These are phyloP conservation scores for Cardamine occulta DNA, from an alignment of 345 rosid species.

Conservation along the genomic window DNA sequence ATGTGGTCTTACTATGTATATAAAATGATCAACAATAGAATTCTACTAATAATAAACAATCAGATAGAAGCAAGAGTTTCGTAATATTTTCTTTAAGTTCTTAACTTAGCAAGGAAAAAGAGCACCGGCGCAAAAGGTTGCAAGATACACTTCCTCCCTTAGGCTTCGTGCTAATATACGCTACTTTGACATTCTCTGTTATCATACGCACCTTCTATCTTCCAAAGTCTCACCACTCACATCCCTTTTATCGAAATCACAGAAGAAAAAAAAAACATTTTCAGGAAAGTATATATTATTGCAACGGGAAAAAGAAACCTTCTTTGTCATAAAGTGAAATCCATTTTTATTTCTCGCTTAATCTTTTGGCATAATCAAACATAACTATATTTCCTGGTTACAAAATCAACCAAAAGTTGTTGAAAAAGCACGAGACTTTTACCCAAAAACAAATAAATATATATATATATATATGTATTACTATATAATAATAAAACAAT, in stretches of 20 bases:
- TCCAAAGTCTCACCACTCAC: constrained; percentile 32
- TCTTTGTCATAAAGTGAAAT: constrained; percentile 36
- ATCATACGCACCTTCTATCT: constrained; percentile 36
- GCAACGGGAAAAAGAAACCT: not conserved
- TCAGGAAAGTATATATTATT: constrained; percentile 14
- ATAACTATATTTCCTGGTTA: not conserved
- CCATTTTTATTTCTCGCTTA: not conserved
- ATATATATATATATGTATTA: not conserved
- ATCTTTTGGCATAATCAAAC: not conserved
- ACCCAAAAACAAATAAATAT: not conserved
- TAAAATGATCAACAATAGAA: not conserved
- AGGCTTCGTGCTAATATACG: constrained; percentile 59
- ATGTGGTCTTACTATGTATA: not conserved
- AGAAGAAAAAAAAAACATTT: constrained; percentile 9
- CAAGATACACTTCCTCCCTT: constrained; percentile 32
- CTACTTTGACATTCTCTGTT: constrained; percentile 46
- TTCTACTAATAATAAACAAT: not conserved
- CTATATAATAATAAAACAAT: not conserved
- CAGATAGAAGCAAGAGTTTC: not conserved
- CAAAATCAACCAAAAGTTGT: constrained; percentile 19
- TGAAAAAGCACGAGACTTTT: constrained; percentile 30
- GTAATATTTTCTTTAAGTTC: not conserved
- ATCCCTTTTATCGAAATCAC: constrained; percentile 28
- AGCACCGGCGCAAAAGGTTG: constrained; percentile 32
- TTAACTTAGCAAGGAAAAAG: constrained; percentile 30